Evolutionary conservation across 1,284 basidiomycete genomes (phyloP).

Genomic region (Trametes hirsuta): DNA sequence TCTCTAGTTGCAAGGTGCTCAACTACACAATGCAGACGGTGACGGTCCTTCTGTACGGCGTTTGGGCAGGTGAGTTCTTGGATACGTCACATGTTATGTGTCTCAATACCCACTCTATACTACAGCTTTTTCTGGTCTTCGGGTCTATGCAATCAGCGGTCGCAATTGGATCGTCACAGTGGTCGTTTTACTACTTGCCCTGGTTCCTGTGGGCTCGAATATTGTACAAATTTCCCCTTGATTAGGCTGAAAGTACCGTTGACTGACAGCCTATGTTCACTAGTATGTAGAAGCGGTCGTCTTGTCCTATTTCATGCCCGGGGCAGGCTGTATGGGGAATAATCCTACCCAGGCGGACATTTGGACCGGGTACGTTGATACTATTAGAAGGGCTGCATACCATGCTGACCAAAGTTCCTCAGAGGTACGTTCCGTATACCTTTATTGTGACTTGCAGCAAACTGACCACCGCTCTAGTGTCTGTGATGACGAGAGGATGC

Average conservation of each 20-base stretch:
- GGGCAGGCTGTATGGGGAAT: no score
- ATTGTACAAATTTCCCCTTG: not conserved
- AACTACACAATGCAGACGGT: conserved; percentile 4
- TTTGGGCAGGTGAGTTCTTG: conserved; percentile 18
- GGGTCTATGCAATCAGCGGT: conserved; percentile 20
- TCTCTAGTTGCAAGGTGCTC: conserved; percentile 2
- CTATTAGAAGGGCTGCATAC: no score
- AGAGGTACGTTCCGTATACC: not conserved
- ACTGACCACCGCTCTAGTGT: conserved; percentile 4
- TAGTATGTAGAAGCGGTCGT: not conserved
- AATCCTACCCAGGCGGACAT: no score
- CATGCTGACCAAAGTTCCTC: not conserved
- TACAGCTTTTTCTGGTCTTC: conserved; percentile 18
- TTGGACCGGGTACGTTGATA: no score
- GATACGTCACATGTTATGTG: no score
- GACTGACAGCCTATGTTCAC: not conserved
- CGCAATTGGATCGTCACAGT: conserved; percentile 6
- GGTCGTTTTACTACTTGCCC: conserved; percentile 12
- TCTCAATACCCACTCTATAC: no score
- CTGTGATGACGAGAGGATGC: conserved; percentile 12
- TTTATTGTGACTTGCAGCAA: not conserved
- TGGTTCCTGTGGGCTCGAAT: conserved; percentile 19
- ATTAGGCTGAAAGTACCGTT: not conserved
- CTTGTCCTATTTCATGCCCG: no score
- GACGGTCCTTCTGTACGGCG: conserved; percentile 10